Evolutionary conservation across 1,139 yeast species (phyloP), one percentile per base, ranked within the genome.

Genomic region (Nakaseomyces bracarensis): DNA sequence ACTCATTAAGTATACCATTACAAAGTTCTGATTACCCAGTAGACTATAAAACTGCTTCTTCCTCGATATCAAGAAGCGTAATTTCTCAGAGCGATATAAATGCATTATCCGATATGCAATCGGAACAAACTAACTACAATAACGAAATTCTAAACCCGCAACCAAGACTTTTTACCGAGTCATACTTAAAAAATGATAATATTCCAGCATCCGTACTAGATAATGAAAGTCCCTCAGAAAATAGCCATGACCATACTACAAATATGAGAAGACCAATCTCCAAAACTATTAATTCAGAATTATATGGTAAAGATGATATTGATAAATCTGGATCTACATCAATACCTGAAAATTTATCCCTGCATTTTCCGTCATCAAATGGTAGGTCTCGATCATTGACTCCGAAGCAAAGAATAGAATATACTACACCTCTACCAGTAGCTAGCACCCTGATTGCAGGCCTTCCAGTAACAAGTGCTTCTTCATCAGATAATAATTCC

Each of bases 111-210:
- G 14, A 13, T 11, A 13, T 11, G n/a, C 21, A 30, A 4, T 18
- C 22, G 5, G 34, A 30, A 21, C 25, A 20, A 20, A 3, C 9
- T 9, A 21, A 33, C 7, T 21, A 61, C 15, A 60, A 52, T n/a
- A 51, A 49, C 1, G 55, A 51, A 33, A 49, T 16, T 52, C 60
- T 14, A 14, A 33, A 33, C 5, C 36, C 36, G n/a, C 36, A 33
- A 21, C 36, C 36, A 1, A 33, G 26, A 21, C 54, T 73, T 4
- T 69, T 74, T 44, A 66, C 68, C 13, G 70, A 68, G 20, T 60
- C 71, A 0, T 70, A 64, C 48, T 50, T 66, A 41, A 67, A 63
- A n/a, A 60, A 66, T 8, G 70, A 64, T 15, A 45, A 47, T 20
- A 44, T 52, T 5, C 50, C 54, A 14, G 47, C 40, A 14, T 11